Evolutionary conservation across 2,329 filamentous ascomycete species (phyloP).

Genomic region (Claviceps maximensis): DNA sequence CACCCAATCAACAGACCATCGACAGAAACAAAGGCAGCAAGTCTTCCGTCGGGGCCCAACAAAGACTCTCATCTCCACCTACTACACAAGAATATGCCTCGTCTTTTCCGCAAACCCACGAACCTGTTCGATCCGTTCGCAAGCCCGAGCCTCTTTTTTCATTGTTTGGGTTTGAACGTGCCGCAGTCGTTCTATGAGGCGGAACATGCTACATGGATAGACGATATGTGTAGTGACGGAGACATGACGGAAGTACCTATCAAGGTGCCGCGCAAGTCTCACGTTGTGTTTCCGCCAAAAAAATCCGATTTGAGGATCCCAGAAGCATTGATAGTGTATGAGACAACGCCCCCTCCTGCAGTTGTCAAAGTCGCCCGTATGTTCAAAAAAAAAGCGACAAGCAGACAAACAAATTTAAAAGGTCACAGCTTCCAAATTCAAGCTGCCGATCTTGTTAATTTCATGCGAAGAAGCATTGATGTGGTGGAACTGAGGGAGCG

Average conservation of each 20-base stretch:
- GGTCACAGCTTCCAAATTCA: slow-evolving; percentile 34
- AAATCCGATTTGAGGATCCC: slow-evolving; percentile 36
- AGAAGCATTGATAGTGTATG: slow-evolving; percentile 34
- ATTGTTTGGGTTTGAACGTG: slow-evolving; percentile 32
- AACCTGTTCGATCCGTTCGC: slow-evolving; percentile 47
- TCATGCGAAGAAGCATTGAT: slow-evolving; percentile 37
- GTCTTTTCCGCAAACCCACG: slow-evolving; percentile 34
- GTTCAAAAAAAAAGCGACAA: slow-evolving; percentile 7
- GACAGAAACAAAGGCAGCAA: slow-evolving; percentile 8
- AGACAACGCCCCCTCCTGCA: slow-evolving; percentile 16
- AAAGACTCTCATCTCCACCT: slow-evolving; percentile 24
- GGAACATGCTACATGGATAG: slow-evolving; percentile 14
- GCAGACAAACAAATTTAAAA: slow-evolving; percentile 9
- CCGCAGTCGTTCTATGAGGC: slow-evolving; percentile 30
- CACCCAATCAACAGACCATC: slow-evolving; percentile 29
- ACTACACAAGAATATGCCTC: slow-evolving; percentile 22
- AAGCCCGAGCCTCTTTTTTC: slow-evolving; percentile 45
- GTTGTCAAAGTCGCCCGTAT: background rate
- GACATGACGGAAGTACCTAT: background rate
- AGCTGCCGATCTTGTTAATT: slow-evolving; percentile 30
- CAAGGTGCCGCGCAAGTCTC: slow-evolving; percentile 26
- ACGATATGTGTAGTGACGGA: slow-evolving; percentile 13
- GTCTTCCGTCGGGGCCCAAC: slow-evolving; percentile 10
- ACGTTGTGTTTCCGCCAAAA: slow-evolving; percentile 34
- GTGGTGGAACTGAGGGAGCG: slow-evolving; percentile 31